phyloP scores from a whole-genome alignment of 1,284 basidiomycete species.

The Leucoagaricus sp. region DNA sequence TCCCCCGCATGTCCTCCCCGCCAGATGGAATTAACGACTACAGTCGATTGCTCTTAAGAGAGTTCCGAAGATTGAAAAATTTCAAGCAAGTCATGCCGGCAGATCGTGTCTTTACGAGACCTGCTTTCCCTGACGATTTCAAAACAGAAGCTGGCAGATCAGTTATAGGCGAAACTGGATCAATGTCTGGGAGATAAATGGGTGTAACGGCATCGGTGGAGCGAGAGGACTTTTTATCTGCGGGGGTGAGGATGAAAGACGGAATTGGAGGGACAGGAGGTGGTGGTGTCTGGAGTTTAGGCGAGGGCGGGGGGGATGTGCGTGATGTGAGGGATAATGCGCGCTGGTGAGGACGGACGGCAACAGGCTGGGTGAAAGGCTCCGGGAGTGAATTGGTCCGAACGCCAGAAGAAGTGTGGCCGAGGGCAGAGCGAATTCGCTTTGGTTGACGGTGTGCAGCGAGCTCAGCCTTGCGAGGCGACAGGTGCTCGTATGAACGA shows the following conservation, averaged over 20 bases:
- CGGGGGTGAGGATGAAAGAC: slow-evolving; percentile 34
- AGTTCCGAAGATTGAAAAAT: slow-evolving; percentile 35
- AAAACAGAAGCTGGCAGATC: slow-evolving; percentile 6
- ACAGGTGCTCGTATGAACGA: slow-evolving; percentile 11
- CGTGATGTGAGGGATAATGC: slow-evolving; percentile 37
- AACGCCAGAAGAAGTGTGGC: neutral
- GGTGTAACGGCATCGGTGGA: slow-evolving; percentile 24
- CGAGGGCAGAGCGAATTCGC: slow-evolving; percentile 8
- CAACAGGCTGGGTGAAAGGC: slow-evolving; percentile 23
- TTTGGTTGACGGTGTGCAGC: slow-evolving; percentile 8
- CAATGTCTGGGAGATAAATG: slow-evolving; percentile 28
- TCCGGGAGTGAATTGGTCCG: slow-evolving; percentile 11
- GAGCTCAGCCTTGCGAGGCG: neutral
- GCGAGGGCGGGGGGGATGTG: slow-evolving; percentile 28
- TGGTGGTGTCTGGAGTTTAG: slow-evolving; percentile 20
- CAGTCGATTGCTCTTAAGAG: slow-evolving; percentile 18
- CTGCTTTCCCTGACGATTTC: neutral
- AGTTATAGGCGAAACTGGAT: slow-evolving; percentile 6
- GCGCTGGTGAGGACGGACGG: slow-evolving; percentile 38
- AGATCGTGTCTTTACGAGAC: slow-evolving; percentile 6
- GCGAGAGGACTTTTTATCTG: slow-evolving; percentile 31
- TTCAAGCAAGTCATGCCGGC: slow-evolving; percentile 39
- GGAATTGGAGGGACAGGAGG: slow-evolving; percentile 40
- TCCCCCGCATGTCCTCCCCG: neutral
- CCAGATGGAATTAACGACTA: neutral